Evolutionary conservation across 2,329 filamentous ascomycete genomes (phyloP).

Genomic region (Madurella fahalii): DNA sequence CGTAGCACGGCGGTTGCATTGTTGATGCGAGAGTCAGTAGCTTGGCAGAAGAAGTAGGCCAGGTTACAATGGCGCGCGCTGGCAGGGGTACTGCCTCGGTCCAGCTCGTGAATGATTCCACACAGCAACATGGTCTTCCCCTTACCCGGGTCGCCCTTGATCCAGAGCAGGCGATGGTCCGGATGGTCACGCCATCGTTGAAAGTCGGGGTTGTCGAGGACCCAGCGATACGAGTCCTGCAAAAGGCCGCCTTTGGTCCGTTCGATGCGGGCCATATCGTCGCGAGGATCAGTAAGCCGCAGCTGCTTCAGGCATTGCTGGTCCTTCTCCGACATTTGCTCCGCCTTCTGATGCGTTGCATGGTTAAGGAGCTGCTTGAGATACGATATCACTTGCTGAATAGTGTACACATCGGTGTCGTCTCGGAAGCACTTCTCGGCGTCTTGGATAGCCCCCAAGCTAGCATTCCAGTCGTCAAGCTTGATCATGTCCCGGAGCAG

Average conservation of each 20-base stretch:
- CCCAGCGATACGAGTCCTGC: slow-evolving; percentile 33
- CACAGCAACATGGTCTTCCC: slow-evolving; percentile 43
- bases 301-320: slow-evolving; percentile 37
- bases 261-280: slow-evolving; percentile 37
- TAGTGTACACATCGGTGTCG: background rate
- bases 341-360: background rate
- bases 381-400: background rate
- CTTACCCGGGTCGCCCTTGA: slow-evolving; percentile 32
- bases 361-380: background rate
- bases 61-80: background rate
- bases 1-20: slow-evolving; percentile 32
- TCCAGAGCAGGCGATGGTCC: slow-evolving; percentile 15
- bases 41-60: slow-evolving; percentile 34
- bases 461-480: slow-evolving; percentile 34
- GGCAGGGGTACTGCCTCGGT: background rate
- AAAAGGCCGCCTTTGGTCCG: slow-evolving; percentile 34
- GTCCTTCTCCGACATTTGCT: slow-evolving; percentile 49
- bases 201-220: slow-evolving; percentile 20
- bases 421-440: slow-evolving; percentile 25
- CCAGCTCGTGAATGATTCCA: slow-evolving; percentile 36
- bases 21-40: slow-evolving; percentile 21
- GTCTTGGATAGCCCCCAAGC: slow-evolving; percentile 29
- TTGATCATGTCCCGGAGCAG: slow-evolving; percentile 31
- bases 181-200: slow-evolving; percentile 23
- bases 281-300: slow-evolving; percentile 24